These are phyloP conservation scores for Sinapis alba DNA, from an alignment of 441 rosid genomes.

Conservation along the genomic window DNA sequence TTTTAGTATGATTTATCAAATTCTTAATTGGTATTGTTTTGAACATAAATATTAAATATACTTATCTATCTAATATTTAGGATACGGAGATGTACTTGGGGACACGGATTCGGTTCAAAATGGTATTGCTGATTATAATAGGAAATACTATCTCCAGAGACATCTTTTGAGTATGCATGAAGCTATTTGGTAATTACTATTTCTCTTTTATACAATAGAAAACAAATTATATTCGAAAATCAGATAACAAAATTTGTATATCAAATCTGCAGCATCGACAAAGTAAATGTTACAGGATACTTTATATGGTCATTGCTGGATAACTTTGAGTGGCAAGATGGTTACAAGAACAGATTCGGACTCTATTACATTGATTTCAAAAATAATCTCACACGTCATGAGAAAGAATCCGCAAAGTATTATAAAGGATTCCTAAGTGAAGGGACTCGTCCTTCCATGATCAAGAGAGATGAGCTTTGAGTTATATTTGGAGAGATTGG, in stretches of 20 bases:
- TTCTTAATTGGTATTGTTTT: background rate
- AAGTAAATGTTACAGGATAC: background rate
- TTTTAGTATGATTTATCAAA: background rate
- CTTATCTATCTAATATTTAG: background rate
- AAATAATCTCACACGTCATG: background rate
- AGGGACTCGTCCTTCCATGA: background rate
- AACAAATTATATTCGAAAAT: background rate
- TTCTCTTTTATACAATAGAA: background rate
- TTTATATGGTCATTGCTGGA: background rate
- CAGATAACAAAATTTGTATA: background rate
- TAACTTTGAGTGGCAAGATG: background rate
- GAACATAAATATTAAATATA: background rate
- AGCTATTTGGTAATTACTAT: conserved; percentile 25
- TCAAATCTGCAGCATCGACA: conserved; percentile 13
- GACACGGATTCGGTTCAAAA: background rate
- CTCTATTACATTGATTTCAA: background rate
- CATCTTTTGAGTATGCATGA: conserved; percentile 15
- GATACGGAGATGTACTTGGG: conserved; percentile 25
- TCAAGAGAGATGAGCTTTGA: background rate
- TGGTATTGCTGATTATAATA: conserved; percentile 11
- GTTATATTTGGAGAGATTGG: background rate
- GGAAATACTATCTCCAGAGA: conserved; percentile 11
- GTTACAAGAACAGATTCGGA: background rate
- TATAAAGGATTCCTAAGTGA: background rate
- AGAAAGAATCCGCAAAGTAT: background rate